phyloP scores from a whole-genome alignment of 805 yeast genomes.

The Metschnikowia rubicola region DNA sequence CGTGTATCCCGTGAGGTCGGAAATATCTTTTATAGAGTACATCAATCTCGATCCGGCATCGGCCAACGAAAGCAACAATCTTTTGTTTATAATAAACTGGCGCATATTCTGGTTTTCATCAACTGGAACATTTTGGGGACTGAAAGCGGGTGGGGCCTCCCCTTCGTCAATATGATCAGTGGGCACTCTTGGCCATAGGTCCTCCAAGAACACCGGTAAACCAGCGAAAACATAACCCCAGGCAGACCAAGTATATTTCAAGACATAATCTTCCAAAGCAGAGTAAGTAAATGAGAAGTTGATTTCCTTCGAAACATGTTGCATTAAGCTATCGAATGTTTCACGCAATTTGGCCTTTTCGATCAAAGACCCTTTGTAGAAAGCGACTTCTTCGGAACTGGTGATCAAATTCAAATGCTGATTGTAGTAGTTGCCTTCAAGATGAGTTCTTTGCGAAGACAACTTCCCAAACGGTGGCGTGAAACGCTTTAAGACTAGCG shows the following conservation, averaged over 20 bases:
- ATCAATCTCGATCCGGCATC: slow-evolving; percentile 93
- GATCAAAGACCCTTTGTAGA: slow-evolving; percentile 81
- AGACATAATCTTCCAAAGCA: slow-evolving; percentile 76
- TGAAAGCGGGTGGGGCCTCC: slow-evolving; percentile 11
- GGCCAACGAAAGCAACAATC: slow-evolving; percentile 85
- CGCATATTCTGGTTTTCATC: slow-evolving; percentile 67
- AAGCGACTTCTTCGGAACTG: slow-evolving; percentile 91
- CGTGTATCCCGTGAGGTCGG: slow-evolving; percentile 88
- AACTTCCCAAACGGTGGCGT: slow-evolving; percentile 86
- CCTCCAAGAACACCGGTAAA: slow-evolving; percentile 75
- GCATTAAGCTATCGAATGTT: slow-evolving; percentile 53
- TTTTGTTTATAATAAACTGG: slow-evolving; percentile 84
- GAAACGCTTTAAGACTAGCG: slow-evolving; percentile 61
- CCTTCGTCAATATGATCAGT: slow-evolving; percentile 20
- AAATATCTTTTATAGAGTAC: slow-evolving; percentile 90
- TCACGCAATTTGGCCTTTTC: slow-evolving; percentile 65
- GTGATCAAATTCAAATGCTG: slow-evolving; percentile 81
- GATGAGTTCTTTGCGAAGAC: slow-evolving; percentile 65
- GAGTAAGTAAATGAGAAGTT: slow-evolving; percentile 63
- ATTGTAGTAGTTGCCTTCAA: slow-evolving; percentile 87
- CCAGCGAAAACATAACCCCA: slow-evolving; percentile 91
- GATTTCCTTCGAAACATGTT: slow-evolving; percentile 53
- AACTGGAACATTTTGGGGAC: slow-evolving; percentile 17
- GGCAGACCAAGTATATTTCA: slow-evolving; percentile 93
- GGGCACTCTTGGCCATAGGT: slow-evolving; percentile 31